Base-by-base conservation (phyloP, 164 flowering plant genomes). In the Litsea cubeba region DNA sequence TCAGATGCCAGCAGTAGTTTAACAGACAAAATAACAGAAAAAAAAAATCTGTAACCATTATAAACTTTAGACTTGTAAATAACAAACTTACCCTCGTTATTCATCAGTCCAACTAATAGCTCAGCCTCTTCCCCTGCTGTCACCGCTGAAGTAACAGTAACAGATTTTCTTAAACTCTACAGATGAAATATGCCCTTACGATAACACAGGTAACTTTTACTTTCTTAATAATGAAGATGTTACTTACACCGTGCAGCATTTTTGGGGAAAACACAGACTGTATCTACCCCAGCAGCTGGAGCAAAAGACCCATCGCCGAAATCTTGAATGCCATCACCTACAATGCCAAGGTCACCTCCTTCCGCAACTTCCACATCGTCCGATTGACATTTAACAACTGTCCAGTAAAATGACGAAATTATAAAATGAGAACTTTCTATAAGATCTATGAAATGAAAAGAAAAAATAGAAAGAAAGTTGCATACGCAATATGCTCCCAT, bases 71-170 rank as follows among this genome's bases (percentile, higher is more conserved):
- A 63, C 50, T 10, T 50, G 4, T 4, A 40, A 40, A 40, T 1
- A 40, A 40, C 10, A 35, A 54, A 60, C 14, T 80, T 88, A 94
- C 99, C 99, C 74, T 85, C 90, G 75, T 96, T 92, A 78, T 86
- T 91, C 76, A 96, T 91, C 76, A 96, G 46, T 62, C 98, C 99
- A 78, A 91, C 97, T 3, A 96, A 82, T 17, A 96, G 81, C 72
- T 94, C 94, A 75, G 91, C 79, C 76, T 90, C 94, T 84, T 92
- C 92, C 71, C 99, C 99, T 30, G 98, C 94, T 2, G 81, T 40
- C 17, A 94, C 87, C 83, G 82, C 98, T 96, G 88, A 82, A 83
- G 35, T 54, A 12, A 17, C 12, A 83, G 35, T 54, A 6, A 10
- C 12, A 26, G 50, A 69, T 12, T 8, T 23, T 67, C 11, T 50